Evolutionary conservation across 2,329 filamentous ascomycete species (phyloP).

Genomic region (Metarhizium anisopliae): DNA sequence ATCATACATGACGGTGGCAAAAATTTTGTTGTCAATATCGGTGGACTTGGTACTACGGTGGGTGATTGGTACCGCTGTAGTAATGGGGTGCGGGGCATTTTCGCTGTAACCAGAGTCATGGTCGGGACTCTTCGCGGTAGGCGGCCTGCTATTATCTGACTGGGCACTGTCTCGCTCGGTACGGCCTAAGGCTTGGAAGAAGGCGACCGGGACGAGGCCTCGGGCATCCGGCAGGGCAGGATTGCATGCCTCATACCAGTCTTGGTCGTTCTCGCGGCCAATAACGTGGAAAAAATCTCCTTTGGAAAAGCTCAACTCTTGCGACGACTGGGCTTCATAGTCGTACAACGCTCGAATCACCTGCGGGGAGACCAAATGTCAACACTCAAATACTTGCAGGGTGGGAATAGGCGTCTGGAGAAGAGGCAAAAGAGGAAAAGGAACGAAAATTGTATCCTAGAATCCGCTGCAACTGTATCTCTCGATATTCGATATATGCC

Average conservation of each 20-base stretch:
- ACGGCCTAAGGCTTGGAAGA: constrained; percentile 87
- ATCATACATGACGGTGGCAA: constrained; percentile 94
- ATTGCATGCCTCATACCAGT: constrained; percentile 99
- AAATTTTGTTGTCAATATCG: constrained; percentile 75
- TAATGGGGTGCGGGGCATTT: constrained; percentile 18
- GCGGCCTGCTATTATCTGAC: constrained; percentile 46
- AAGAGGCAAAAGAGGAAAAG: too few relatives aligned
- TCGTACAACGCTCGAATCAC: constrained; percentile 96
- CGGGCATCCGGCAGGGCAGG: constrained; percentile 77
- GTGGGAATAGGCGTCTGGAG: background rate
- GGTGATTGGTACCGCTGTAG: constrained; percentile 7
- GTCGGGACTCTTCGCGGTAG: constrained; percentile 52
- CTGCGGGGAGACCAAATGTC: constrained; percentile 33
- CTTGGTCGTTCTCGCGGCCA: constrained; percentile 82
- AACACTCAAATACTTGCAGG: background rate
- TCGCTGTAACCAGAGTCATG: constrained; percentile 80
- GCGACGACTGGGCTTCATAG: constrained; percentile 66
- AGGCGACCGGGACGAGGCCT: constrained; percentile 86
- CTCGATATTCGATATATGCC: constrained; percentile 3
- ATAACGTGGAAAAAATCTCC: constrained; percentile 99
- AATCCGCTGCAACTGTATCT: background rate
- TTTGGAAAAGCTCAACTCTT: constrained; percentile 84
- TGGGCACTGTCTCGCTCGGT: constrained; percentile 82
- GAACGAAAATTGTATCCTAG: too few relatives aligned
- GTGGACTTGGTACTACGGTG: constrained; percentile 43